Percentiles rank a stretch among this genome's conserved stretches.
Evolutionary conservation across 2,329 filamentous ascomycete genomes (phyloP).

Genomic region (Botrytis porri): DNA sequence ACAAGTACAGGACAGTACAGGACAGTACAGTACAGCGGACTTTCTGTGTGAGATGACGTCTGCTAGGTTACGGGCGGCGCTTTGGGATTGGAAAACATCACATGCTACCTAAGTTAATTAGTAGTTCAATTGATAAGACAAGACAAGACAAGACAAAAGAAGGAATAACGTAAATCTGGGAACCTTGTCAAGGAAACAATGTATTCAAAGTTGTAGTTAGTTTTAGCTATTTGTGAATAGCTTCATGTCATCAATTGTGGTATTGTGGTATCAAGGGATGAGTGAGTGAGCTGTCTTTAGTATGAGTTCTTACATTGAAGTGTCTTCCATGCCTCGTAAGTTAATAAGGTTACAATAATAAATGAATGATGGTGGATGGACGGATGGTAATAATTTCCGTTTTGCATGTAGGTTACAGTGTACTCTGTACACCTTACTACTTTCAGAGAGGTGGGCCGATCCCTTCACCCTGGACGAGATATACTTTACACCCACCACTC

Average conservation of each 20-base stretch:
- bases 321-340: neutral
- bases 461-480: neutral
- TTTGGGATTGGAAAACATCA: constrained; percentile 6
- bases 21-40: constrained; percentile 2
- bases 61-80: constrained; percentile 14
- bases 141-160: neutral
- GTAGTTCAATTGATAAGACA: neutral
- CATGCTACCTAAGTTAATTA: too few relatives aligned
- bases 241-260: neutral
- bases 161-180: neutral
- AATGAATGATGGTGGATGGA: neutral
- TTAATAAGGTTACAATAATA: neutral
- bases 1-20: neutral
- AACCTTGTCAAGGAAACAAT: neutral
- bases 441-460: neutral
- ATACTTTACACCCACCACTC: neutral
- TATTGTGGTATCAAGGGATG: neutral
- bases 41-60: constrained; percentile 17
- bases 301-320: neutral
- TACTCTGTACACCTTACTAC: too few relatives aligned
- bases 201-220: neutral
- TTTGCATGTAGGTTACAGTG: too few relatives aligned
- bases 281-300: too few relatives aligned
- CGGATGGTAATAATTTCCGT: neutral
- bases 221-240: neutral